Evolutionary conservation across 495 filamentous ascomycete genomes (phyloP), one percentile per base, ranked within the genome.

Genomic region (Penicillium pulvis): DNA sequence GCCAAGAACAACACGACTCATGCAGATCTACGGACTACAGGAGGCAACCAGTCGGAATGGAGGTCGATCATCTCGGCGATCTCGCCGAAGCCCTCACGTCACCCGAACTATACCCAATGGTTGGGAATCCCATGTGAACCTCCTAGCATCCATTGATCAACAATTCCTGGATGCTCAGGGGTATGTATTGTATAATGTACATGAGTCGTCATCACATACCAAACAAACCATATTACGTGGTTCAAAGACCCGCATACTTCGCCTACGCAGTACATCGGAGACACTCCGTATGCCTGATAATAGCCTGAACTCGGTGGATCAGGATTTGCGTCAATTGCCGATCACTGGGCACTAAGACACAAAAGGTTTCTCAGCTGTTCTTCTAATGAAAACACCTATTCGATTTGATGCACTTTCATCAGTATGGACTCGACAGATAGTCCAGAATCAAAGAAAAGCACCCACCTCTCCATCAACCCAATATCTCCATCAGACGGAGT

Each of bases 251-350:
- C 44, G 46, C 49, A 14, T 47, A 50, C 17, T 49, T 17, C 9
- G 39, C 33, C 24, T 43, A 20, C 33, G 31, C 16, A 23, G 24
- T 6, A 8, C n/a, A 28, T 61, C 59, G 59, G 54, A 61, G 59
- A 43, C n/a, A 7, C 19, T 61, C 59, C 59, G 59, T 30, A 45
- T 46, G 44, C 20, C 39, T 26, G 50, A 52, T 52, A 52, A 52
- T 8, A 36, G 50, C 28, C 28, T 28, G 28, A 28, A 44, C 43
- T 23, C 26, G 17, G 60, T 55, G 55, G 60, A 55, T 42, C 35
- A 55, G 23, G 39, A 17, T 33, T 36, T 55, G 51, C 30, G 43
- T 53, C 50, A 52, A 55, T 31, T 51, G 51, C 46, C 56, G 51
- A 62, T 58, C 56, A 12, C 48, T 20, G 52, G 24, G 12, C 2